Evolutionary conservation across 2,329 filamentous ascomycete species (phyloP).

Genomic region (Fusarium irregulare): DNA sequence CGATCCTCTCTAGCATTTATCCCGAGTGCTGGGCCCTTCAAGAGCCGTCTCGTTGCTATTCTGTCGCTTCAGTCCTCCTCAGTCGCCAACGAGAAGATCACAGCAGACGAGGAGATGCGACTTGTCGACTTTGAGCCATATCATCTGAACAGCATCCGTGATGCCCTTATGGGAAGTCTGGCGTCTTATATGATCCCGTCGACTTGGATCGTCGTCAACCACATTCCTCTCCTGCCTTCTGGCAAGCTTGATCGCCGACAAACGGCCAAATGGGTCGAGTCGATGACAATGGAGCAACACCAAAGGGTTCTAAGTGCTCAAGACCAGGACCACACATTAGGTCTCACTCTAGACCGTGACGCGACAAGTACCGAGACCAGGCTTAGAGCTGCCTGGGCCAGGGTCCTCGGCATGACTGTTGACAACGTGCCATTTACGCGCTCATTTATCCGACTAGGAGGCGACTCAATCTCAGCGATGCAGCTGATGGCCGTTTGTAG

Average conservation of each 20-base stretch:
- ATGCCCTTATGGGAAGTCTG: slow-evolving; percentile 9
- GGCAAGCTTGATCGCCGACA: slow-evolving; percentile 32
- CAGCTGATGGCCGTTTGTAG: slow-evolving; percentile 37
- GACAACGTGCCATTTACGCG: slow-evolving; percentile 27
- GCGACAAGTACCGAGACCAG: slow-evolving; percentile 6
- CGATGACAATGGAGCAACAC: slow-evolving; percentile 16
- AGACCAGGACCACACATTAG: background rate
- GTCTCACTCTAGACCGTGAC: slow-evolving; percentile 16
- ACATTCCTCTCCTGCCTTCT: slow-evolving; percentile 27
- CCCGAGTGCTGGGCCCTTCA: slow-evolving; percentile 14
- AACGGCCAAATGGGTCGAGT: slow-evolving; percentile 6
- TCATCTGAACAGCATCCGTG: slow-evolving; percentile 11
- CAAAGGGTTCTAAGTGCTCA: slow-evolving; percentile 11
- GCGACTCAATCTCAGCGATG: slow-evolving; percentile 40
- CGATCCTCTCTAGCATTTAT: slow-evolving; percentile 24
- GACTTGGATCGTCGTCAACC: slow-evolving; percentile 18
- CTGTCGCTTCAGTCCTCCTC: slow-evolving; percentile 6
- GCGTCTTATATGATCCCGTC: slow-evolving; percentile 38
- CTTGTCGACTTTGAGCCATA: background rate
- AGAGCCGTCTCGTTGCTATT: slow-evolving; percentile 22
- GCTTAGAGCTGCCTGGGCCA: slow-evolving; percentile 30
- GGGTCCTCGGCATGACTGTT: slow-evolving; percentile 5
- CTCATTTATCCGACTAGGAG: slow-evolving; percentile 35
- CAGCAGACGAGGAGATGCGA: background rate
- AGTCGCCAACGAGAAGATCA: background rate